Evolutionary conservation across 176 grass and related monocot genomes (phyloP).

Genomic region (Rhynchospora tenuis): DNA sequence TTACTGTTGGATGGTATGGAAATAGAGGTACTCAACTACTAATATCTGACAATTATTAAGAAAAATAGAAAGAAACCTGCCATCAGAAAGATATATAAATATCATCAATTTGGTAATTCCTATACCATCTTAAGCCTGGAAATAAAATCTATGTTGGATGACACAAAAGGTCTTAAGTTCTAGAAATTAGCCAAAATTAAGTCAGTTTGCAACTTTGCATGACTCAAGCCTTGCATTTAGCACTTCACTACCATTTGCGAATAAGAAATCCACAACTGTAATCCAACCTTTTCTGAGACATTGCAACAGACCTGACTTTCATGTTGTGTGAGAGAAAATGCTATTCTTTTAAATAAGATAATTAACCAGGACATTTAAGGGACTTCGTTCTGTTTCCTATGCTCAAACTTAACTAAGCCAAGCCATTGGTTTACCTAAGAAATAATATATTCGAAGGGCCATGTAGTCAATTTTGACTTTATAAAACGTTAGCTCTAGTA

Average conservation of each 20-base stretch:
- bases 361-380: background rate
- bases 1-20: background rate
- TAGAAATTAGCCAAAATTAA: background rate
- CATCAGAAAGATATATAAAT: background rate
- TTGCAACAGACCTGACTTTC: background rate
- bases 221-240: background rate
- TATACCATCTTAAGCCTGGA: background rate
- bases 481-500: background rate
- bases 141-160: background rate
- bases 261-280: background rate
- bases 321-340: background rate
- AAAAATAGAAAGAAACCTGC: background rate
- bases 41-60: background rate
- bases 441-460: background rate
- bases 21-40: background rate
- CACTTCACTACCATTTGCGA: background rate
- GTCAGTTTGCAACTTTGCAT: background rate
- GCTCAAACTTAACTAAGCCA: background rate
- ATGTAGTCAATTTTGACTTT: background rate
- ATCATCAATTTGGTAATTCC: background rate
- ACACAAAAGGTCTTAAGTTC: background rate
- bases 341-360: background rate
- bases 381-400: background rate
- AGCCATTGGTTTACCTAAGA: background rate
- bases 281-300: background rate